Evolutionary conservation across 1,139 yeast species (phyloP).

Genomic region (Hemisphaericaspora subhashii): DNA sequence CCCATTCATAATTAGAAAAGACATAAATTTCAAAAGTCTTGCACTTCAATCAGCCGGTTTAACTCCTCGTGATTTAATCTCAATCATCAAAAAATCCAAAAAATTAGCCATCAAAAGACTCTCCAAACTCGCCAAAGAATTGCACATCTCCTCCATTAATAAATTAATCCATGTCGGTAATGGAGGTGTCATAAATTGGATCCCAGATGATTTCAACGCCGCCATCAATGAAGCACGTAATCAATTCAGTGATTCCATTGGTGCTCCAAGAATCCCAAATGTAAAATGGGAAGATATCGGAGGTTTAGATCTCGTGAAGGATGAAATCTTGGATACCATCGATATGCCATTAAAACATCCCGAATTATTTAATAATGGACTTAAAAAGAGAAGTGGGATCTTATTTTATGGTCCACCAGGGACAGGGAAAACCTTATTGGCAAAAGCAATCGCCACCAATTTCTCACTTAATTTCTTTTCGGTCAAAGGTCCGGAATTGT

Average conservation of each 20-base stretch:
- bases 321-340: constrained; percentile 90
- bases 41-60: constrained; percentile 92
- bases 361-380: constrained; percentile 80
- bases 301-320: constrained; percentile 84
- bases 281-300: constrained; percentile 97
- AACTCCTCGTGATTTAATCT: constrained; percentile 77
- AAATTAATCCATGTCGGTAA: constrained; percentile 36
- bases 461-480: constrained; percentile 92
- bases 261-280: constrained; percentile 94
- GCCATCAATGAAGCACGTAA: constrained; percentile 83
- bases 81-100: constrained; percentile 70
- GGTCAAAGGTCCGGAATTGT: constrained; percentile 92
- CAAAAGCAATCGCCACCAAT: constrained; percentile 95
- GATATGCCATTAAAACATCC: constrained; percentile 96
- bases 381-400: constrained; percentile 92
- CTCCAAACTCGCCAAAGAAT: constrained; percentile 23
- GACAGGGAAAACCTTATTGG: constrained; percentile 91
- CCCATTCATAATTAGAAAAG: constrained; percentile 39
- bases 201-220: constrained; percentile 63
- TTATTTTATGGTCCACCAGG: constrained; percentile 98
- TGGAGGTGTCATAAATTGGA: constrained; percentile 57
- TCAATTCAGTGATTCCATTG: constrained; percentile 90
- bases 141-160: constrained; percentile 18
- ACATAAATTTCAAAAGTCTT: constrained; percentile 57
- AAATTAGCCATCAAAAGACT: constrained; percentile 55